Evolutionary conservation across 805 yeast genomes (phyloP), one percentile per base, ranked within the genome.

Genomic region (Candida anglica): DNA sequence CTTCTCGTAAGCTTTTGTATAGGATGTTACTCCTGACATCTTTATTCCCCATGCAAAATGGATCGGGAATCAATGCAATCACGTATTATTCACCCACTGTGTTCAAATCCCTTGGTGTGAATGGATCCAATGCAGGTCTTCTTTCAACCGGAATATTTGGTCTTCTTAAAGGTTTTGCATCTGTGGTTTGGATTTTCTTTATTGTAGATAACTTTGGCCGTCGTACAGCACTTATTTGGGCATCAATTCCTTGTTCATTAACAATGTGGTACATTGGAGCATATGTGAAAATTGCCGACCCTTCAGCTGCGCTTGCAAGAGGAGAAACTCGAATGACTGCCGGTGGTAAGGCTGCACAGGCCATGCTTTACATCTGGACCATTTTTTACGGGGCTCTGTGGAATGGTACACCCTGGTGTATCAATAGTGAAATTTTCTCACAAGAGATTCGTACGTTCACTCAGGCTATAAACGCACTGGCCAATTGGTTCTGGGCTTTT

Each of bases 121-220:
- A 50, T 21, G 72, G 76, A 1, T 48, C 66, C 6, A 57, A 66
- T 30, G 66, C 75, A 1, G 65, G 69, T 2, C 57, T 75, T 28
- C 60, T 70, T 14, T 70, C 79, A 3, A 73, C 78, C 6, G 79
- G 79, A 33, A 54, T 73, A 34, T 73, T 72, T 49, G 80, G 79
- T 19, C 54, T 72, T 23, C 54, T 72, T 29, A 73, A 73, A 42
- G 69, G 63, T 11, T 55, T 56, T n/a, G 66, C 67, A 20, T 63
- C 72, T 15, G 50, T 67, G 22, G 43, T 67, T 15, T 71, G 73
- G 70, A 58, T 70, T 10, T 55, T 70, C 34, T 55, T 65, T 35
- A 54, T 73, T 28, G 73, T 73, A 28, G 79, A 73, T 38, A 52
- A 50, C 7, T 56, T 57, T 34, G 78, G 78, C 7, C 61, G 78